Conservation (phyloP, 1,139 yeast species). For the Zygoascus meyerae region DNA sequence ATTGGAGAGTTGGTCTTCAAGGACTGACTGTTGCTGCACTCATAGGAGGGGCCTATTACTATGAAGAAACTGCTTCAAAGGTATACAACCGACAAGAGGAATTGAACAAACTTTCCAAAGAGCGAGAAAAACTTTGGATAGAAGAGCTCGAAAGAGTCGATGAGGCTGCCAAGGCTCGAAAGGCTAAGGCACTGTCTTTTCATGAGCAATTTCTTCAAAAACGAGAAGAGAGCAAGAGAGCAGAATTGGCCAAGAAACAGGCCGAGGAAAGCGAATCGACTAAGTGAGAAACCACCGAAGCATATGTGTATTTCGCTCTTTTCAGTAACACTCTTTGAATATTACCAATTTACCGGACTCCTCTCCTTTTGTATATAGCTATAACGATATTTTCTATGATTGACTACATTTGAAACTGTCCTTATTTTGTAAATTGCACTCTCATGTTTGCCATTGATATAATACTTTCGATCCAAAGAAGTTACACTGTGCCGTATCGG, state of each 20-base stretch:
- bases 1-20: slow-evolving; percentile 86
- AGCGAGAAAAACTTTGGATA: slow-evolving; percentile 83
- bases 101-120: slow-evolving; percentile 70
- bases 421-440: too few relatives aligned
- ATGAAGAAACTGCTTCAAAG: slow-evolving; percentile 42
- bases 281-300: neutral
- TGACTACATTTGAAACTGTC: neutral
- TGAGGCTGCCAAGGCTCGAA: slow-evolving; percentile 50
- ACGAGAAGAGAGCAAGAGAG: slow-evolving; percentile 6
- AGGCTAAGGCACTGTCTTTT: slow-evolving; percentile 23
- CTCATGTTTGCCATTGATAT: slow-evolving; percentile 12
- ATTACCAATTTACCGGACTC: too few relatives aligned
- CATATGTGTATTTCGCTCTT: too few relatives aligned
- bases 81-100: slow-evolving; percentile 42
- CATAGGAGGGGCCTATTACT: slow-evolving; percentile 68
- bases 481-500: slow-evolving; percentile 11
- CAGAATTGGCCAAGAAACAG: slow-evolving; percentile 6
- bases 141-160: slow-evolving; percentile 88
- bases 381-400: too few relatives aligned
- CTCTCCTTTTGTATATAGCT: neutral
- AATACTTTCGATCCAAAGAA: slow-evolving; percentile 12
- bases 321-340: too few relatives aligned
- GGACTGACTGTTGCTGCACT: slow-evolving; percentile 75
- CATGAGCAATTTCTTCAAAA: slow-evolving; percentile 12
- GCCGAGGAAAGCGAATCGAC: neutral